A percentile compares a stretch with the other conserved stretches of the same genome.
Conservation (phyloP, 139 green algal species). For the Zygnema cylindricum region DNA sequence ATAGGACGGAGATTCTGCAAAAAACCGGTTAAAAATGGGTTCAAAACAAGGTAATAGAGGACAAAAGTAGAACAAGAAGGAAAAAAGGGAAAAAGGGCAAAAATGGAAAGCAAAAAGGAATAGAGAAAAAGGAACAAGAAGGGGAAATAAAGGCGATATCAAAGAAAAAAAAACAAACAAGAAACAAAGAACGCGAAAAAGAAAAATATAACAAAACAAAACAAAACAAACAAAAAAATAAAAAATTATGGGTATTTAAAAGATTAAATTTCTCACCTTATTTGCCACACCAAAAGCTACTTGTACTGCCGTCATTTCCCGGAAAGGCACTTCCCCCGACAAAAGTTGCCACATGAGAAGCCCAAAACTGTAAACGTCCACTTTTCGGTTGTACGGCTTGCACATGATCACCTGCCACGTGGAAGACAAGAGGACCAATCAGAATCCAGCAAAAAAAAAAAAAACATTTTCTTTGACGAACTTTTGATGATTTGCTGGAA, state of each 20-base stretch:
- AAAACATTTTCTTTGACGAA: too few relatives aligned
- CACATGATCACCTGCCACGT: too few relatives aligned
- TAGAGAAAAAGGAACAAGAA: not conserved
- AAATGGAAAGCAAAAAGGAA: too few relatives aligned
- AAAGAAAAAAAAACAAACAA: not conserved
- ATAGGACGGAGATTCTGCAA: slow-evolving; percentile 33
- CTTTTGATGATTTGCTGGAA: too few relatives aligned
- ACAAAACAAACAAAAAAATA: slow-evolving; percentile 10
- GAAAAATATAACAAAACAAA: not conserved
- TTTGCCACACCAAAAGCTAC: slow-evolving; percentile 61
- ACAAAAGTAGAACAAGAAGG: not conserved
- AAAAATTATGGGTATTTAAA: not conserved
- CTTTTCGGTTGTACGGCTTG: slow-evolving; percentile 83
- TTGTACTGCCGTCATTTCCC: slow-evolving; percentile 74
- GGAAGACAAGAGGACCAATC: too few relatives aligned
- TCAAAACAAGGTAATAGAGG: not conserved
- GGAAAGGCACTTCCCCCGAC: slow-evolving; percentile 84
- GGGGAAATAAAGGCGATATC: not conserved
- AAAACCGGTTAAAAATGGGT: not conserved
- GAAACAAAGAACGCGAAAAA: not conserved
- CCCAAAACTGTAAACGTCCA: slow-evolving; percentile 84
- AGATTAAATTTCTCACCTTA: slow-evolving; percentile 17
- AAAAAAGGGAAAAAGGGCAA: not conserved
- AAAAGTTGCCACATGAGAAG: slow-evolving; percentile 92
- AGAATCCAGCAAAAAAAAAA: too few relatives aligned